These are phyloP conservation scores for Mucor saturninus DNA, from an alignment of 371 early-diverging fungal genomes.

Conservation along the genomic window DNA sequence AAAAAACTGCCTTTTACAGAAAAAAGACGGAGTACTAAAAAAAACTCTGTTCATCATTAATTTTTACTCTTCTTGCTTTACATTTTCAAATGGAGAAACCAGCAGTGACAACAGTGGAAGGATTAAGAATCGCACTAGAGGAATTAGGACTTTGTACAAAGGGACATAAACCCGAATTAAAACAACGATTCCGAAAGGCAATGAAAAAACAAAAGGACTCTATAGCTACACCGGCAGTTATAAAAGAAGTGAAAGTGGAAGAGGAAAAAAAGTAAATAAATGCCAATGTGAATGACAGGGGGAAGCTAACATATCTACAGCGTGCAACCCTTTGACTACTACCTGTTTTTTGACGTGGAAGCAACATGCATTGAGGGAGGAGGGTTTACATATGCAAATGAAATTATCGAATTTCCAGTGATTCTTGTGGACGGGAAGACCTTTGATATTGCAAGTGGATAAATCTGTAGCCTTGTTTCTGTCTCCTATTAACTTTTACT, in stretches of 20 bases:
- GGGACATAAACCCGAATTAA: constrained; percentile 58
- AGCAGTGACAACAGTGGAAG: constrained; percentile 45
- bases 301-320: not conserved
- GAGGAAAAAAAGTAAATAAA: constrained; percentile 2
- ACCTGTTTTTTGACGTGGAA: constrained; percentile 81
- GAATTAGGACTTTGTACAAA: constrained; percentile 51
- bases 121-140: constrained; percentile 47
- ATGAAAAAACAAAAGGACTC: constrained; percentile 36
- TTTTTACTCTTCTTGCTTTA: not conserved
- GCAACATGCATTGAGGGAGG: constrained; percentile 76
- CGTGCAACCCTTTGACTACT: constrained; percentile 53
- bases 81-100: not conserved
- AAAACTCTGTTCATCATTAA: not conserved
- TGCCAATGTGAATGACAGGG: not conserved
- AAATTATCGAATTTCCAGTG: constrained; percentile 88
- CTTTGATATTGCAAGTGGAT: constrained; percentile 55
- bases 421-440: constrained; percentile 67
- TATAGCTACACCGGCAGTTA: not conserved
- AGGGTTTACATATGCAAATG: constrained; percentile 66
- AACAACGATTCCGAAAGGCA: constrained; percentile 55
- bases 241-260: constrained; percentile 1
- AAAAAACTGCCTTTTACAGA: not conserved
- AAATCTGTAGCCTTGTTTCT: not conserved
- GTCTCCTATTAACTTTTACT: not conserved
- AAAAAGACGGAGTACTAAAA: not conserved